These are phyloP conservation scores for Rhodocollybia butyracea DNA, from an alignment of 768 basidiomycete species.

Conservation along the genomic window DNA sequence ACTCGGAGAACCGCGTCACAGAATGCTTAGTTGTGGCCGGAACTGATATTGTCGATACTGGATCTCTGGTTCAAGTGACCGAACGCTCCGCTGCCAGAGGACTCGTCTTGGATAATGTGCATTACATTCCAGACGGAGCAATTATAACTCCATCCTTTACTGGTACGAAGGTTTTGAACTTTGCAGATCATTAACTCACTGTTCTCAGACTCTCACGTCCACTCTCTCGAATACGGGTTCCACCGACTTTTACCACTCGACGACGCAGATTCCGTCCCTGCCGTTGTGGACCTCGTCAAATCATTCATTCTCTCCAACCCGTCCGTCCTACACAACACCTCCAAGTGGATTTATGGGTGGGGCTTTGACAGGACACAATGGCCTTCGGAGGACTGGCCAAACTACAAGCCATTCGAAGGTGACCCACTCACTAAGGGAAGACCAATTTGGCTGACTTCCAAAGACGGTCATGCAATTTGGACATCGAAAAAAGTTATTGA, in stretches of 20 bases:
- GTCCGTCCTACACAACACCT: background rate
- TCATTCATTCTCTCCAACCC: slow-evolving; percentile 4
- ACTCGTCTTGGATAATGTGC: background rate
- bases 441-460: slow-evolving; percentile 3
- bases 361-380: slow-evolving; percentile 4
- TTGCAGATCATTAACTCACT: background rate
- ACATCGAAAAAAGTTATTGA: slow-evolving; percentile 6
- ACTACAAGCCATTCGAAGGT: background rate
- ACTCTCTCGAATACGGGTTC: slow-evolving; percentile 6
- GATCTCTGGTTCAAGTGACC: background rate
- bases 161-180: background rate
- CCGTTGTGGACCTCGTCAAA: slow-evolving; percentile 2
- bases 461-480: slow-evolving; percentile 8
- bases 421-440: background rate
- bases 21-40: slow-evolving; percentile 2
- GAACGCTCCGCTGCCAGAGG: background rate
- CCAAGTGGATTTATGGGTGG: slow-evolving; percentile 4
- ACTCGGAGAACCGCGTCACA: background rate
- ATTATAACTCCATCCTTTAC: slow-evolving; percentile 3
- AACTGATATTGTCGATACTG: slow-evolving; percentile 1
- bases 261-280: slow-evolving; percentile 4
- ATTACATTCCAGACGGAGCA: background rate
- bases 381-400: background rate
- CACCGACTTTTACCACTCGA: slow-evolving; percentile 2
- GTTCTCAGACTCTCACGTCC: slow-evolving; percentile 3